Conservation (phyloP, 805 yeast genomes). For the Saturnispora serradocipensis region DNA sequence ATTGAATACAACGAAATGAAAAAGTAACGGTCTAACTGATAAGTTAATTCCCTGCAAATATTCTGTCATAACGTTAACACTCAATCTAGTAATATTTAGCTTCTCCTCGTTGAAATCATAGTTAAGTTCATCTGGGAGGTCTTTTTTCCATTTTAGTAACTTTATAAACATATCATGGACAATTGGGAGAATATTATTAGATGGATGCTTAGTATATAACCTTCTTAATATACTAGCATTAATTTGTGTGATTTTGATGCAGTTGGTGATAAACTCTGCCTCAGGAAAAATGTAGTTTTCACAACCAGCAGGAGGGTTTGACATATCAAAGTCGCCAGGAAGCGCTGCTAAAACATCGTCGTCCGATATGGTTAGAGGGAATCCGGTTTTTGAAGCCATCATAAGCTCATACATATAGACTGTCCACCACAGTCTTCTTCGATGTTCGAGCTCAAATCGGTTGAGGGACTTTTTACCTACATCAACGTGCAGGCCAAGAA, state of each 20-base stretch:
- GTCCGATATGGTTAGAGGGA: constrained; percentile 71
- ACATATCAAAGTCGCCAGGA: constrained; percentile 64
- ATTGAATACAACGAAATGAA: constrained; percentile 66
- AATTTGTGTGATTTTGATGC: constrained; percentile 71
- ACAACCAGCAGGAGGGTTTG: constrained; percentile 49
- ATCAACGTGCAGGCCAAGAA: constrained; percentile 76
- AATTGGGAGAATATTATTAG: constrained; percentile 64
- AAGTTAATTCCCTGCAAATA: constrained; percentile 75
- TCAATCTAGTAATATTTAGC: constrained; percentile 52
- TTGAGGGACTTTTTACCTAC: constrained; percentile 54
- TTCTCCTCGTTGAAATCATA: constrained; percentile 51
- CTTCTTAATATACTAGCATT: constrained; percentile 65
- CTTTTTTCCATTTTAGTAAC: constrained; percentile 57
- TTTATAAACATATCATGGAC: constrained; percentile 62
- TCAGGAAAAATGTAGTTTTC: constrained; percentile 67
- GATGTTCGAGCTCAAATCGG: constrained; percentile 45
- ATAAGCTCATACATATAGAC: constrained; percentile 45
- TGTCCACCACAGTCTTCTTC: constrained; percentile 33
- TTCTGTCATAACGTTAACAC: constrained; percentile 71
- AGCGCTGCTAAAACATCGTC: constrained; percentile 72
- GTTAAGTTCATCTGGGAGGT: constrained; percentile 52
- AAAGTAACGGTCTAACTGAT: constrained; percentile 67
- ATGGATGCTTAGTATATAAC: constrained; percentile 67
- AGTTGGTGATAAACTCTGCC: constrained; percentile 65
- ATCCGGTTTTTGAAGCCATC: constrained; percentile 75